Evolutionary conservation across 1,139 yeast genomes (phyloP), one percentile per base, ranked within the genome.

Genomic region (Pichia sp.): DNA sequence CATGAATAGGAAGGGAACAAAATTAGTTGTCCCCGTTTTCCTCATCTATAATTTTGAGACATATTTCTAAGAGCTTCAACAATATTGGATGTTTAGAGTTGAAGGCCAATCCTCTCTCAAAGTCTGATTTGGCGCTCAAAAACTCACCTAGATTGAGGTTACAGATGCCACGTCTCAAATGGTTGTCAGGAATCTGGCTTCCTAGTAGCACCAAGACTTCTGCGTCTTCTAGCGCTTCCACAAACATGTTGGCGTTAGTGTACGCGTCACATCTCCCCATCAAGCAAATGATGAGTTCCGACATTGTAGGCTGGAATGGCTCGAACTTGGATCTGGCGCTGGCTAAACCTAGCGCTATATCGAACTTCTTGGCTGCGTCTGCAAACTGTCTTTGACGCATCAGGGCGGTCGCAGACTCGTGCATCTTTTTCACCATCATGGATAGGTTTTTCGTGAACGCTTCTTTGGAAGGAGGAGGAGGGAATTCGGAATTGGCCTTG

Each of bases 211-310:
- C 68, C 61, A 92, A 75, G 72, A 92, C 72, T 59, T 90, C 93
- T 1, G 95, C 84, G 67, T 92, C 98, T 58, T 86, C 85, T 66
- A 75, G 81, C 0, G 97, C 98, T 52, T 84, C 85, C 48, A 86
- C 71, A 73, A 81, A 87, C 56, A 82, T 75, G 53, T 81, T 78
- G 55, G 79, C 75, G 64, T 85, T 79, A 67, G 90, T 75, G 64
- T 85, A 80, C 0, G 96, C 88, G 65, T 92, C 98, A 26, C 96
- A 84, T 61, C 97, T 79, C 54, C 90, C 86, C 75, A 84, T 85
- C 56, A 92, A 72, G 66, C 90, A 79, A 64, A 81, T 76, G 50
- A 85, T 78, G 54, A 88, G 72, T 68, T 93, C 98, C 64, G 87
- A 92, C 54, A 90, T 72, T 42, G 92, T 86, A 45, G 85, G 79